phyloP scores from a whole-genome alignment of 768 basidiomycete genomes.

The Xanthoconium purpureum region DNA sequence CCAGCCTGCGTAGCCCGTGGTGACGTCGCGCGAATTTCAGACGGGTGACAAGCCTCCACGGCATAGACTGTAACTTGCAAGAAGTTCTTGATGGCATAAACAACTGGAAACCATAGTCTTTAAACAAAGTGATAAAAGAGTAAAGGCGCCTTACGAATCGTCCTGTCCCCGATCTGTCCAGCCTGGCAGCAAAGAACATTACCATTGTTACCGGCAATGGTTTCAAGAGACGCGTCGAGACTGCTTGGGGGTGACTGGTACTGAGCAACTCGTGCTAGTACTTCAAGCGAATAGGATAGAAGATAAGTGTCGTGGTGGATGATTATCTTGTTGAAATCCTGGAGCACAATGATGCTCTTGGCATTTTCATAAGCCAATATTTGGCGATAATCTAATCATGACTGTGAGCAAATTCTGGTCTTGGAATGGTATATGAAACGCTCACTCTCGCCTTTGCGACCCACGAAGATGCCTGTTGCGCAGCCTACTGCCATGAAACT shows the following conservation, averaged over 20 bases:
- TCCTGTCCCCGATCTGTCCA: conserved; percentile 49
- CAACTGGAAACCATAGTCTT: conserved; percentile 42
- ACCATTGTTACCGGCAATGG: conserved; percentile 50
- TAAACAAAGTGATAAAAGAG: background rate
- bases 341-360: conserved; percentile 55
- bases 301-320: conserved; percentile 59
- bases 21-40: conserved; percentile 36
- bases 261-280: conserved; percentile 58
- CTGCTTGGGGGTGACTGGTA: conserved; percentile 44
- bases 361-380: conserved; percentile 52
- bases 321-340: conserved; percentile 63
- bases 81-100: conserved; percentile 62
- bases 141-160: conserved; percentile 47
- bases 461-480: conserved; percentile 66
- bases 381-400: conserved; percentile 50
- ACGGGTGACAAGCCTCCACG: conserved; percentile 51
- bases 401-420: background rate
- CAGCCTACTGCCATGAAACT: conserved; percentile 65
- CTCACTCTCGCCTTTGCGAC: conserved; percentile 54
- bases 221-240: conserved; percentile 59
- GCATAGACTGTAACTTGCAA: conserved; percentile 59
- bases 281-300: conserved; percentile 66
- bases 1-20: conserved; percentile 30
- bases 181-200: conserved; percentile 62
- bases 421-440: background rate